These are phyloP conservation scores for Thozetella sp. DNA, from an alignment of 495 filamentous ascomycete genomes.

Conservation along the genomic window DNA sequence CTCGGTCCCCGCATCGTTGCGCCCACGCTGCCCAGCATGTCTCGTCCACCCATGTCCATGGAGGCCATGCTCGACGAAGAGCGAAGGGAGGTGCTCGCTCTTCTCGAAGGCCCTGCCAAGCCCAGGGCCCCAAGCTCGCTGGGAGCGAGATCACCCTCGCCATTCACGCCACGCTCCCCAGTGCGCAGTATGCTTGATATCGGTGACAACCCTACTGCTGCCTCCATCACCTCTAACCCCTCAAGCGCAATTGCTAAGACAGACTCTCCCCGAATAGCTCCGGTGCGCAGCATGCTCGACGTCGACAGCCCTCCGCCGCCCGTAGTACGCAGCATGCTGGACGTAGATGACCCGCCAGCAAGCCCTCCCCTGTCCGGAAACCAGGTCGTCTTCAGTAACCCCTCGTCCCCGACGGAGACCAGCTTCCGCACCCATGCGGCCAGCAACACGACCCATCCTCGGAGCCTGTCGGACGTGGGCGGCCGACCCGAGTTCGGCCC, in stretches of 20 bases:
- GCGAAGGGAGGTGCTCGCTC: constrained; percentile 66
- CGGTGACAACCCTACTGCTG: constrained; percentile 32
- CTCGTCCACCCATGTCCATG: constrained; percentile 56
- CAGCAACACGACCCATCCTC: constrained; percentile 32
- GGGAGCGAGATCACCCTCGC: constrained; percentile 43
- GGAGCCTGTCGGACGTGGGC: constrained; percentile 55
- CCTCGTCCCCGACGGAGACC: constrained; percentile 39
- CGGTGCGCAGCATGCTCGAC: constrained; percentile 65
- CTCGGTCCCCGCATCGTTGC: background rate
- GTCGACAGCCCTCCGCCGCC: constrained; percentile 36
- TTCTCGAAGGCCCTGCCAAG: constrained; percentile 51
- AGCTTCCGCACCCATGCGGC: constrained; percentile 8
- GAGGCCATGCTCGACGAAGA: constrained; percentile 75
- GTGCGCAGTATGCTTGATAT: constrained; percentile 58
- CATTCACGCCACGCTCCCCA: constrained; percentile 53
- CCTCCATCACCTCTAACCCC: constrained; percentile 22
- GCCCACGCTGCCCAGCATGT: constrained; percentile 21
- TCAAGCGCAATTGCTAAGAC: constrained; percentile 26
- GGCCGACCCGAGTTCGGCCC: constrained; percentile 43
- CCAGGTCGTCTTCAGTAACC: constrained; percentile 31
- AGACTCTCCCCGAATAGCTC: constrained; percentile 26
- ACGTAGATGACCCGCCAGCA: constrained; percentile 29
- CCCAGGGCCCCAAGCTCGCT: constrained; percentile 35
- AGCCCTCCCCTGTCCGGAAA: constrained; percentile 12
- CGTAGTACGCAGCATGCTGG: constrained; percentile 43